Evolutionary conservation across 768 basidiomycete species (phyloP).

Genomic region (Tricholoma furcatifolium): DNA sequence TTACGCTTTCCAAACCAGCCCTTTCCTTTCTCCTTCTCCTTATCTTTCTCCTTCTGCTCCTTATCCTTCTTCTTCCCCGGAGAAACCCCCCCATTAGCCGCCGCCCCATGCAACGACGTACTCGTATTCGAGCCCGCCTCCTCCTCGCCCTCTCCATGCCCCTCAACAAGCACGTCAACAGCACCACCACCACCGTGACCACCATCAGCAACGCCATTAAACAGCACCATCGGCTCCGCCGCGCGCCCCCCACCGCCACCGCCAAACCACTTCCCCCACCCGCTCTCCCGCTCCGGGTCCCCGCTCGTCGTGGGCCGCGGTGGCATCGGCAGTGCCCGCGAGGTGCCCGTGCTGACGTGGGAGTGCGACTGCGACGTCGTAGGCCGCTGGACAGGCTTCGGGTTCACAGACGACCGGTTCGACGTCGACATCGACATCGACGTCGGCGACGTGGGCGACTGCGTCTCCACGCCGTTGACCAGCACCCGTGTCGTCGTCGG

Average conservation of each 20-base stretch:
- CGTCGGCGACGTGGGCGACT: background rate
- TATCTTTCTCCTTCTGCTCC: conserved; percentile 34
- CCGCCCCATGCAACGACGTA: conserved; percentile 18
- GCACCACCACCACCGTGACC: background rate
- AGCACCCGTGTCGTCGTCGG: background rate
- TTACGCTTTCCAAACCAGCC: conserved; percentile 29
- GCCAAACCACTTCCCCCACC: conserved; percentile 11
- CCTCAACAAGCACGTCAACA: background rate
- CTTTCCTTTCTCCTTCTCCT: background rate
- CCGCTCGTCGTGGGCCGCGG: conserved; percentile 13
- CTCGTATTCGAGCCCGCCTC: conserved; percentile 9
- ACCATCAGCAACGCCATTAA: conserved; percentile 2
- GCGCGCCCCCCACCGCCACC: background rate
- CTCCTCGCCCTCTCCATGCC: background rate
- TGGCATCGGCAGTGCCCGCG: conserved; percentile 1
- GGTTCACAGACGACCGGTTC: background rate
- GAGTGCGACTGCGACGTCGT: conserved; percentile 1
- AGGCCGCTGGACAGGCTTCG: background rate
- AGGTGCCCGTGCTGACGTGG: background rate
- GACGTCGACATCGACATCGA: background rate
- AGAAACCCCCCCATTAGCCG: background rate
- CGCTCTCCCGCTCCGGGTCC: conserved; percentile 3
- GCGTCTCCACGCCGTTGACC: background rate
- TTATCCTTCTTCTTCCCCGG: conserved; percentile 17
- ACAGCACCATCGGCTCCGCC: conserved; percentile 1